Evolutionary conservation across 805 yeast species (phyloP), one percentile per base, ranked within the genome.

Genomic region (Suhomyces sp.): DNA sequence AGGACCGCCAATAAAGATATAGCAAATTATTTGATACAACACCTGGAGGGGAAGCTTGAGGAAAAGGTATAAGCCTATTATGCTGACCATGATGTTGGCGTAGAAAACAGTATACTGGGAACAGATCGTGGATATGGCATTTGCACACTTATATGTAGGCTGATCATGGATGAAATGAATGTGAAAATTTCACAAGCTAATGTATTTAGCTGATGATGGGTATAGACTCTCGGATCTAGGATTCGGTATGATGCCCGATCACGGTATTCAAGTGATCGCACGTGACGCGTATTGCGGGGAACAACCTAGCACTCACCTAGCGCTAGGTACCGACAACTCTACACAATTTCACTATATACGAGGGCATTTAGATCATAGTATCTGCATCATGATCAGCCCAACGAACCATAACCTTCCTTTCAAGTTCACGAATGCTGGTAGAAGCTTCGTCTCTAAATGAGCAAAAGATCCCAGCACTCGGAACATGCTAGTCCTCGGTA

Each of bases 11-110:
- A 48, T 29, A 22, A 56, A 43, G 25, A 53, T 53, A 40, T 53
- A 51, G 29, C 47, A 50, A 12, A 59, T 20, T 5, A 57, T 40
- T n/a, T 52, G 52, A n/a, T 51, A 15, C 8, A 61, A 29, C 22
- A 59, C 24, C 29, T 54, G 51, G 12, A 55, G n/a, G 1, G 66
- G 66, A 20, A 62, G 48, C 6, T 46, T 44, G 15, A 59, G 33
- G 9, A 58, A n/a, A 1, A 12, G 12, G 19, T 17, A 37, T 9
- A 37, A 37, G 22, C 41, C 41, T 19, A 3, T 37, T 8, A 19
- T 17, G 17, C 35, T 31, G 35, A 31, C 17, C 35, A 31, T 31
- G 35, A 31, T 31, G 15, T 3, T n/a, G 35, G 35, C 31, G 31
- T 27, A 5, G 17, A 31, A 31, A 31, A n/a, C 35, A 17, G 35